Percentiles rank a stretch among this genome's conserved stretches.
Evolutionary conservation across 2,329 filamentous ascomycete genomes (phyloP).

Genomic region (Alternaria sp.): DNA sequence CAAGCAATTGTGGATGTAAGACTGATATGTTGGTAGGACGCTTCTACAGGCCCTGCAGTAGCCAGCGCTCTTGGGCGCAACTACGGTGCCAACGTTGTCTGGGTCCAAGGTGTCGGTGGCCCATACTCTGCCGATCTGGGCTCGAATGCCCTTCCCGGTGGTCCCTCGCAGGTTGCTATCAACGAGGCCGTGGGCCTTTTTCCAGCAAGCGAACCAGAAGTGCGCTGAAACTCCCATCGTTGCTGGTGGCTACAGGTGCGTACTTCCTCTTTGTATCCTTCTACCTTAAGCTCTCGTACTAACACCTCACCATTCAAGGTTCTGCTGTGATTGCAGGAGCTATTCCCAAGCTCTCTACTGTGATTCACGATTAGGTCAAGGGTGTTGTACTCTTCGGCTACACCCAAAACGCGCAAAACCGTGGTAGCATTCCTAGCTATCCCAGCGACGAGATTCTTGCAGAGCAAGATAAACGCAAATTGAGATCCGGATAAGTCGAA

Average conservation of each 20-base stretch:
- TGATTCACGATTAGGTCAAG: conserved; percentile 44
- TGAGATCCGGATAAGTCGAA: background rate
- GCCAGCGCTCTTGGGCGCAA: conserved; percentile 32
- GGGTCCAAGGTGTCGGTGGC: conserved; percentile 48
- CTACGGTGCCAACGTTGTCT: conserved; percentile 37
- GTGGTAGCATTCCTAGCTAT: conserved; percentile 47
- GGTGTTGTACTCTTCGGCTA: conserved; percentile 54
- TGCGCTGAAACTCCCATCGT: conserved; percentile 53
- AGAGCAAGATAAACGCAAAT: conserved; percentile 26
- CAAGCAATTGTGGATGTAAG: background rate
- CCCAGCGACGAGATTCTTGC: conserved; percentile 42
- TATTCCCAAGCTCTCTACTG: conserved; percentile 38
- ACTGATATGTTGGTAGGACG: conserved; percentile 25
- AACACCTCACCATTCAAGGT: conserved; percentile 46
- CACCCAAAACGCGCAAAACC: conserved; percentile 52
- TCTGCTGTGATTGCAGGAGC: conserved; percentile 51
- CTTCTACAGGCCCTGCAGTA: conserved; percentile 31
- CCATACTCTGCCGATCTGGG: conserved; percentile 48
- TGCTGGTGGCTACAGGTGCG: conserved; percentile 55
- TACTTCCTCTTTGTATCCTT: background rate
- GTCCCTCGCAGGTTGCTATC: conserved; percentile 47
- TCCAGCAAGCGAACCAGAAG: conserved; percentile 47
- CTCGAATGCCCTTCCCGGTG: conserved; percentile 46
- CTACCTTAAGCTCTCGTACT: background rate
- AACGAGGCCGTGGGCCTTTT: conserved; percentile 49